A percentile compares a stretch with the other conserved stretches of the same genome.
These are phyloP conservation scores for Aspergillus campestris DNA, from an alignment of 495 filamentous ascomycete species.

Conservation along the genomic window DNA sequence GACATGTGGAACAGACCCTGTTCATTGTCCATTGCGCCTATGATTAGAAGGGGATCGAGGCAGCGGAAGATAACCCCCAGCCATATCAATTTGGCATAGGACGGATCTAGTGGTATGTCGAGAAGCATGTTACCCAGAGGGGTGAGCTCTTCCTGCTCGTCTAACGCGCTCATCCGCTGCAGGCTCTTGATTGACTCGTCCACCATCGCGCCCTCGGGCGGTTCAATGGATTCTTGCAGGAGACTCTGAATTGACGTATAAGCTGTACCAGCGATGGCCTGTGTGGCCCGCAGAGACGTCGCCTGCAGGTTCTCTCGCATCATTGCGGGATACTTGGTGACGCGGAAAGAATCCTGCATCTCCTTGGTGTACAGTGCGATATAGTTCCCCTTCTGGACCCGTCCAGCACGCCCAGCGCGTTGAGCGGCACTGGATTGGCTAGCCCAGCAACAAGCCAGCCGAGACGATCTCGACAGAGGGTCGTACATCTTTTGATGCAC, in stretches of 20 bases:
- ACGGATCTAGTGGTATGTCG: slow-evolving; percentile 40
- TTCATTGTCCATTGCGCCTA: slow-evolving; percentile 34
- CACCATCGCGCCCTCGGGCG: slow-evolving; percentile 37
- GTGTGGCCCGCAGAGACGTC: slow-evolving; percentile 11
- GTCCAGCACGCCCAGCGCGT: slow-evolving; percentile 50
- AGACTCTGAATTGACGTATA: slow-evolving; percentile 31
- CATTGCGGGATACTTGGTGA: slow-evolving; percentile 37
- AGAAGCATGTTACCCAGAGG: slow-evolving; percentile 42
- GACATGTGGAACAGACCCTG: slow-evolving; percentile 37
- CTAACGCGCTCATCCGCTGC: slow-evolving; percentile 38
- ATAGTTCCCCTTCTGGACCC: slow-evolving; percentile 51
- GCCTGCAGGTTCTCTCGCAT: slow-evolving; percentile 8
- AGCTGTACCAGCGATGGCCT: neutral
- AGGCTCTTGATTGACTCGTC: slow-evolving; percentile 38
- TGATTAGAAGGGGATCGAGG: slow-evolving; percentile 50
- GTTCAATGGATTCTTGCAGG: slow-evolving; percentile 43
- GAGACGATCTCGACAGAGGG: slow-evolving; percentile 32
- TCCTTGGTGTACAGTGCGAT: slow-evolving; percentile 45
- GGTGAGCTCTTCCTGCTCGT: slow-evolving; percentile 43
- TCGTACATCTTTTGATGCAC: slow-evolving; percentile 44
- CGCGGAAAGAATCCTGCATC: slow-evolving; percentile 40
- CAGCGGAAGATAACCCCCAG: slow-evolving; percentile 53
- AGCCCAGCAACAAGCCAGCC: slow-evolving; percentile 43
- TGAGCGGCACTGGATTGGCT: slow-evolving; percentile 48
- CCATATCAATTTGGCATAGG: slow-evolving; percentile 49